Evolutionary conservation across 2,329 filamentous ascomycete species (phyloP).

Genomic region (Colletotrichum liaoningense): DNA sequence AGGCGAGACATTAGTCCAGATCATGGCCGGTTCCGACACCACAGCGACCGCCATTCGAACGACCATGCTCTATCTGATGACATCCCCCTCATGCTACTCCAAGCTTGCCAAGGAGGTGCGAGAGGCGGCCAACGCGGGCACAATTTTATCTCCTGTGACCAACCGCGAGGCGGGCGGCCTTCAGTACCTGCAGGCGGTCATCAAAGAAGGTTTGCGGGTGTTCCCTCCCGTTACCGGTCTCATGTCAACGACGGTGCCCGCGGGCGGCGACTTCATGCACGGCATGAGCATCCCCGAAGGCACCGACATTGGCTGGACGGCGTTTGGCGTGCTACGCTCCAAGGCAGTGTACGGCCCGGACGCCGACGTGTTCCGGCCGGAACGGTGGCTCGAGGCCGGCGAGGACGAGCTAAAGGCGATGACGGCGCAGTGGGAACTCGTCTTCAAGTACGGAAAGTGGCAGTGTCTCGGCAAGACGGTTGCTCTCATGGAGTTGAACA

Average conservation of each 20-base stretch:
- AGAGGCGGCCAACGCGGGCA: slow-evolving; percentile 37
- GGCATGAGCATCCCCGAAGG: slow-evolving; percentile 57
- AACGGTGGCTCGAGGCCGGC: slow-evolving; percentile 58
- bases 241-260: slow-evolving; percentile 48
- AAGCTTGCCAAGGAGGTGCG: slow-evolving; percentile 63
- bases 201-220: slow-evolving; percentile 61
- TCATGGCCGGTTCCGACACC: slow-evolving; percentile 53
- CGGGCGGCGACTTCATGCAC: slow-evolving; percentile 50
- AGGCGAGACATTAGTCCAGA: slow-evolving; percentile 47
- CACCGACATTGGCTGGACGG: slow-evolving; percentile 56
- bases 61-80: slow-evolving; percentile 63
- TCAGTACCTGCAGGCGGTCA: slow-evolving; percentile 61
- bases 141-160: slow-evolving; percentile 44
- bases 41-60: slow-evolving; percentile 52
- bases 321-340: slow-evolving; percentile 53
- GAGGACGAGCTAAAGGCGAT: slow-evolving; percentile 47
- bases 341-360: slow-evolving; percentile 52
- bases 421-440: slow-evolving; percentile 52
- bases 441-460: slow-evolving; percentile 56
- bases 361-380: slow-evolving; percentile 57
- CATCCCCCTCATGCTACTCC: slow-evolving; percentile 57
- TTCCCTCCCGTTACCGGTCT: slow-evolving; percentile 55
- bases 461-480: slow-evolving; percentile 59
- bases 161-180: slow-evolving; percentile 52
- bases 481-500: slow-evolving; percentile 57